Conservation (phyloP, 257 asterid genomes). For the Forsythia viridissima region DNA sequence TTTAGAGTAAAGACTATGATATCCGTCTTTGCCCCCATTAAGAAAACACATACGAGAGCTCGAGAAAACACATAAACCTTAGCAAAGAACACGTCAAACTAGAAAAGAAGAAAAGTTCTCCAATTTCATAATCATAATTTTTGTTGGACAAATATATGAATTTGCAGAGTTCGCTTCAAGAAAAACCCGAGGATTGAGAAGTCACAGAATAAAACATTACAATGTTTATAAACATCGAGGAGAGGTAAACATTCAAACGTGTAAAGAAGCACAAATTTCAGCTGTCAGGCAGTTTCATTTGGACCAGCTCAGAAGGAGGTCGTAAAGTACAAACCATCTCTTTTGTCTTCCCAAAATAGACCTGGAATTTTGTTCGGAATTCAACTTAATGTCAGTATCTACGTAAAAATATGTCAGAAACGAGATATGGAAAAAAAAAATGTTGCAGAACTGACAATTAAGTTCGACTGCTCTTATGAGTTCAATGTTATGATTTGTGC, state of each 20-base stretch:
- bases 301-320: conserved; percentile 81
- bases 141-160: not conserved
- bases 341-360: conserved; percentile 95
- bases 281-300: conserved; percentile 65
- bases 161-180: not conserved
- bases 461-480: not conserved
- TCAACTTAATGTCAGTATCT: conserved; percentile 9
- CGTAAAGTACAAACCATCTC: conserved; percentile 98
- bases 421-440: not conserved
- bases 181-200: not conserved
- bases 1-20: no score
- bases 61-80: not conserved
- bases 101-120: not conserved
- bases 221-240: not conserved
- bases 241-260: not conserved
- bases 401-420: not conserved
- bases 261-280: conserved; percentile 29
- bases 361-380: conserved; percentile 43
- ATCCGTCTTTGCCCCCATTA: no score
- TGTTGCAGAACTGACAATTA: not conserved
- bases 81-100: not conserved
- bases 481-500: not conserved
- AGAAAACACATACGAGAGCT: no score
- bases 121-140: conserved; percentile 1
- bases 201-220: not conserved